These are phyloP conservation scores for Fonsecaea monophora DNA, from an alignment of 2,329 filamentous ascomycete genomes.

Conservation along the genomic window DNA sequence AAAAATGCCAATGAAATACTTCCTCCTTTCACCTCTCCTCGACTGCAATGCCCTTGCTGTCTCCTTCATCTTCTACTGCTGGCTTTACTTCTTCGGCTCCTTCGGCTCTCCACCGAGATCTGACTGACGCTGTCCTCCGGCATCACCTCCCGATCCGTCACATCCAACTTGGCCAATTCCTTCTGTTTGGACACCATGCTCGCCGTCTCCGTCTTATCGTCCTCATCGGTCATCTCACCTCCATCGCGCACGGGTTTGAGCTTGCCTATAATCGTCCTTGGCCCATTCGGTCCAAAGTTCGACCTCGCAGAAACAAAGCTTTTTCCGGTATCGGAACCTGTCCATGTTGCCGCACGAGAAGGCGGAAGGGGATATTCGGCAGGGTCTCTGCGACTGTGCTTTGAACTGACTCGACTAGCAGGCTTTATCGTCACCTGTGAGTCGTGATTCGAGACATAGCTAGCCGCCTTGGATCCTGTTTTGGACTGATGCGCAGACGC, in stretches of 20 bases:
- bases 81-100: slow-evolving; percentile 25
- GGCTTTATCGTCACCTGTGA: slow-evolving; percentile 11
- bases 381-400: slow-evolving; percentile 13
- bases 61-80: slow-evolving; percentile 19
- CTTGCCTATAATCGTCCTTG: slow-evolving; percentile 37
- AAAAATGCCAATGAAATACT: neutral
- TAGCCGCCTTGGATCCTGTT: neutral
- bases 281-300: slow-evolving; percentile 15
- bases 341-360: slow-evolving; percentile 38
- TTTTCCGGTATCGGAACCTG: slow-evolving; percentile 25
- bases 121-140: slow-evolving; percentile 41
- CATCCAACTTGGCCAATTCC: slow-evolving; percentile 32
- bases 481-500: neutral
- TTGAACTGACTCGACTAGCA: slow-evolving; percentile 16
- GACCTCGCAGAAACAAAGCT: slow-evolving; percentile 32
- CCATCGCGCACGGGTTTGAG: slow-evolving; percentile 25
- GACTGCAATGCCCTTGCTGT: neutral
- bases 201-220: slow-evolving; percentile 22
- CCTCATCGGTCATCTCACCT: slow-evolving; percentile 11
- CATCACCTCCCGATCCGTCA: slow-evolving; percentile 36
- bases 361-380: slow-evolving; percentile 36
- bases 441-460: slow-evolving; percentile 1
- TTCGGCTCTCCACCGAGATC: slow-evolving; percentile 31
- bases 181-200: slow-evolving; percentile 38
- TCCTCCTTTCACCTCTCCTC: neutral